A percentile compares a stretch with the other conserved stretches of the same genome.
These are phyloP conservation scores for Aspergillus pseudoglaucus DNA, from an alignment of 2,329 filamentous ascomycete species.

Conservation along the genomic window DNA sequence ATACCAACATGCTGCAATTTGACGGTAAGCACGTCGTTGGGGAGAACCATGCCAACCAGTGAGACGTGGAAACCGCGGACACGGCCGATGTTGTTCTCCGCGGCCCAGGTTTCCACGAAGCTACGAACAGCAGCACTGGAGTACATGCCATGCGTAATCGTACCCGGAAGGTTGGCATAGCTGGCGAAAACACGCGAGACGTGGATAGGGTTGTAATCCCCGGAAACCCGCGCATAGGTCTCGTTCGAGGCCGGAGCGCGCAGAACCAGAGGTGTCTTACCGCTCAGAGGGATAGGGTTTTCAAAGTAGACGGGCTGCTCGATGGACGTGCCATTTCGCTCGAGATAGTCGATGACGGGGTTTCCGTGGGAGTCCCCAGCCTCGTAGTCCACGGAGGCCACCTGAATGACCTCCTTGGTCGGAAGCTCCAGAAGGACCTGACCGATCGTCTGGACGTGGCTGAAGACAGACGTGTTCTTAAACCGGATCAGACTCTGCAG, in stretches of 20 bases:
- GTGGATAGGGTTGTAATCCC: slow-evolving; percentile 98
- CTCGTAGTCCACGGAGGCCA: slow-evolving; percentile 94
- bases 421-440: slow-evolving; percentile 91
- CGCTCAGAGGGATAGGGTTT: slow-evolving; percentile 91
- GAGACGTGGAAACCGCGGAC: slow-evolving; percentile 96
- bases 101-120: slow-evolving; percentile 96
- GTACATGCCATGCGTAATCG: slow-evolving; percentile 99
- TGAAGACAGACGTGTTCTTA: slow-evolving; percentile 92
- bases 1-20: slow-evolving; percentile 95
- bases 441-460: slow-evolving; percentile 82
- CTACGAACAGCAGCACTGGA: slow-evolving; percentile 93
- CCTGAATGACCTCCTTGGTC: slow-evolving; percentile 94
- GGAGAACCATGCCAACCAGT: slow-evolving; percentile 96
- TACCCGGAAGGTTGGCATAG: slow-evolving; percentile 92
- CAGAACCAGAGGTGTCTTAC: slow-evolving; percentile 79
- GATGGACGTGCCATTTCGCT: slow-evolving; percentile 83
- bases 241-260: slow-evolving; percentile 95
- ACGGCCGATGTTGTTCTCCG: slow-evolving; percentile 95
- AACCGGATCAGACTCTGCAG: slow-evolving; percentile 85
- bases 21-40: slow-evolving; percentile 90
- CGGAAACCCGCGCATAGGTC: slow-evolving; percentile 94
- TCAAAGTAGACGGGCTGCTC: slow-evolving; percentile 97
- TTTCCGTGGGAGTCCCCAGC: slow-evolving; percentile 89
- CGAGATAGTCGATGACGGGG: slow-evolving; percentile 91
- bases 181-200: slow-evolving; percentile 93